Conservation (phyloP, 805 yeast species). For the Vanderwaltozyma polyspora region DNA sequence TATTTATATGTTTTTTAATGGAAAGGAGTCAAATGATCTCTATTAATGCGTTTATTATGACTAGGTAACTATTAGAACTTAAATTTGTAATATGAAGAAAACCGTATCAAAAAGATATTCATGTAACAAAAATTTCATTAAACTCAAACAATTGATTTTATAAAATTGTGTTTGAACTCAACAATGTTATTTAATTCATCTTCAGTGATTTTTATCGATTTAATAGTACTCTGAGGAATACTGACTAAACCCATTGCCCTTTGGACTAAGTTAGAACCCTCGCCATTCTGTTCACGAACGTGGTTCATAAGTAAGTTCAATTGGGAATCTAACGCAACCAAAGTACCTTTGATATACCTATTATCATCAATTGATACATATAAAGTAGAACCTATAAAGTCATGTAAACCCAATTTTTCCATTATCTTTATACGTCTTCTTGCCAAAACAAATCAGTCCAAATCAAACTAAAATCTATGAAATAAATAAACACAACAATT, state of each 20-base stretch:
- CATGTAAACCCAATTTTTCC: constrained; percentile 12
- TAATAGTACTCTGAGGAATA: constrained; percentile 34
- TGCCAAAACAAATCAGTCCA: no score
- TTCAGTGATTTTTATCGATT: constrained; percentile 13
- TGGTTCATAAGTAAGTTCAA: constrained; percentile 32
- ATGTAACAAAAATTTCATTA: no score
- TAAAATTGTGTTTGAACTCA: no score
- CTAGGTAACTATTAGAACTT: no score
- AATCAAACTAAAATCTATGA: no score
- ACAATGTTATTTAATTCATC: constrained; percentile 17
- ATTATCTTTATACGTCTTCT: constrained; percentile 2
- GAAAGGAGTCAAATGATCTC: no score
- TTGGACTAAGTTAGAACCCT: constrained; percentile 6
- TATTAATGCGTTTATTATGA: no score
- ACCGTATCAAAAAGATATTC: no score
- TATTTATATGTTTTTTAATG: no score
- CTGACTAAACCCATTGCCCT: constrained; percentile 46
- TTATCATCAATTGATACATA: constrained; percentile 29
- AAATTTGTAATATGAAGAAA: no score
- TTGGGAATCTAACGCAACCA: constrained; percentile 36
- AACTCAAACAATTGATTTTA: no score
- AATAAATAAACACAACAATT: no score
- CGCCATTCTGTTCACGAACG: constrained; percentile 26
- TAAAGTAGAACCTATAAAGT: constrained; percentile 25
- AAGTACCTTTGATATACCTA: constrained; percentile 27